These are phyloP conservation scores for Penicillium palitans DNA, from an alignment of 2,329 filamentous ascomycete genomes.

Conservation along the genomic window DNA sequence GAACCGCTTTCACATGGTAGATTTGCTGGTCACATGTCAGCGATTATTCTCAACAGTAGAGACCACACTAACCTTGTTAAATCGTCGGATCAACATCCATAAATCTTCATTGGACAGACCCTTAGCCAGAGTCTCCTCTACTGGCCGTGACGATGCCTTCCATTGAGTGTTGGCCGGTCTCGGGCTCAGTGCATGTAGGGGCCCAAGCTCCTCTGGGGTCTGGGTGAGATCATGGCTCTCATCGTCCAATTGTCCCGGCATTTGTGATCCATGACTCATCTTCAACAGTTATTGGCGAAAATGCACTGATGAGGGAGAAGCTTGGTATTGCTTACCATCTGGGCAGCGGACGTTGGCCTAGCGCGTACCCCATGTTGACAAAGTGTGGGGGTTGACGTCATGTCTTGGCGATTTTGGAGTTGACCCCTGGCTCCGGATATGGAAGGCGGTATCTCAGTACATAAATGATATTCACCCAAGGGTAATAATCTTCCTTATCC, in stretches of 20 bases:
- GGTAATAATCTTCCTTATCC: background rate
- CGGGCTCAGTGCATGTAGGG: conserved; percentile 11
- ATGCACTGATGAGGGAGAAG: background rate
- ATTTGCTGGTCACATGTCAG: conserved; percentile 55
- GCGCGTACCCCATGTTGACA: conserved; percentile 1
- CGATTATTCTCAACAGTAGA: background rate
- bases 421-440: background rate
- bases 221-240: conserved; percentile 10
- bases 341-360: background rate
- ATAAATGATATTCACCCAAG: background rate
- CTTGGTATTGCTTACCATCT: conserved; percentile 6
- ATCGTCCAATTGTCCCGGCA: conserved; percentile 12
- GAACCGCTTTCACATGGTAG: conserved; percentile 69
- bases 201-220: conserved; percentile 10
- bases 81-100: conserved; percentile 70
- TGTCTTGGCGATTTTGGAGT: conserved; percentile 9
- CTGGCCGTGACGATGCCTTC: conserved; percentile 19
- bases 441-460: background rate
- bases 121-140: conserved; percentile 57
- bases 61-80: conserved; percentile 63
- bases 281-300: background rate
- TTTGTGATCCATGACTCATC: conserved; percentile 17
- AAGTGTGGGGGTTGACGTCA: conserved; percentile 15
- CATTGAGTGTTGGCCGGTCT: conserved; percentile 18
- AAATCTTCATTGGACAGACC: conserved; percentile 71